Evolutionary conservation across 805 yeast species (phyloP), one percentile per base, ranked within the genome.

Genomic region (Candida palmyrensis): DNA sequence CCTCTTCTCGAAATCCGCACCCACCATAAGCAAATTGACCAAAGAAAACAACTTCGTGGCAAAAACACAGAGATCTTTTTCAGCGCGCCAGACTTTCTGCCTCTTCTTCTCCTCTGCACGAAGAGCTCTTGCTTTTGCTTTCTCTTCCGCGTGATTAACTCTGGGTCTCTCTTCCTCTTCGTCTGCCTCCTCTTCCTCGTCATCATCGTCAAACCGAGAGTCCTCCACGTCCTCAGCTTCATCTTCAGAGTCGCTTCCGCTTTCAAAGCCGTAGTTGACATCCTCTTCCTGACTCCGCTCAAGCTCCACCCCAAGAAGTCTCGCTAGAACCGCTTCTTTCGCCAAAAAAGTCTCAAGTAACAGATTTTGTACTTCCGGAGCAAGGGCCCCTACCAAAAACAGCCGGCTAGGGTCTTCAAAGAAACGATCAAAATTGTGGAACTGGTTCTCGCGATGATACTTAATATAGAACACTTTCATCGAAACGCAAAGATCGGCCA

Each of bases 221-320:
- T 44, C 45, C 8, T 27, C 37, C 2, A 35, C 37, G 18, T 11
- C 20, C 10, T 32, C 32, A 10, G 25, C 22, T 9, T 29, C 38
- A 2, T 29, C 31, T n/a, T 25, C 30, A 8, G 35, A 38, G 5
- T 33, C 38, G n/a, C 43, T 48, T 19, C 25, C 29, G 15, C 33
- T 35, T 15, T 41, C 38, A 14, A 57, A 64, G 6, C 51, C 62
- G 25, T 50, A 57, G 33, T 66, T 60, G 12, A 69, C 75, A 40
- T 59, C 78, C 46, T 79, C 84, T 14, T 65, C 60, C 21, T 66
- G 78, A 15, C 57, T 60, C 43, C 82, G 62, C 27, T 75, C 80
- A 33, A 78, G 48, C 9, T 66, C 59, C 2, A 62, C 46, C 0
- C 52, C 46, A n/a, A 56, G 29, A 1, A 52, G 23, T 27, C 49